These are phyloP conservation scores for Cynanchum wilfordii DNA, from an alignment of 257 asterid species.

Conservation along the genomic window DNA sequence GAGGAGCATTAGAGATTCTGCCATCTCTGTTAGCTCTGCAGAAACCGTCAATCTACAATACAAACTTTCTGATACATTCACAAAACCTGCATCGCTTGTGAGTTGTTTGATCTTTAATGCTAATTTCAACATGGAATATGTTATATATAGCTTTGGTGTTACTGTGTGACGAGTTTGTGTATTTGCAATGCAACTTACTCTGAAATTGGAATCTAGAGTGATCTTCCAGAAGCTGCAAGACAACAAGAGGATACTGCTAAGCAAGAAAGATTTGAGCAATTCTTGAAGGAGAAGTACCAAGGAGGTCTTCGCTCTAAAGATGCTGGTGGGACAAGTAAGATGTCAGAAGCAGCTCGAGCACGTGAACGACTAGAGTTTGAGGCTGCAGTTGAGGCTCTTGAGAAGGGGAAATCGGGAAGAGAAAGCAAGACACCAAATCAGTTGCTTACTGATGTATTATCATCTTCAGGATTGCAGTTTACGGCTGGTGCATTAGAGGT, in stretches of 20 bases:
- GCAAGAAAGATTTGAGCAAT: constrained; percentile 90
- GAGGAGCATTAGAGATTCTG: constrained; percentile 49
- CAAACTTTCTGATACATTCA: constrained; percentile 82
- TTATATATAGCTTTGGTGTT: background rate
- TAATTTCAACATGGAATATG: constrained; percentile 7
- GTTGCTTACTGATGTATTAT: constrained; percentile 43
- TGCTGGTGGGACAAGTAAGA: constrained; percentile 71
- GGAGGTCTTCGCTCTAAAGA: constrained; percentile 93
- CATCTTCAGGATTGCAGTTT: constrained; percentile 64
- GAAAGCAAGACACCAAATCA: constrained; percentile 44
- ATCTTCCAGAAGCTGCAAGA: constrained; percentile 43
- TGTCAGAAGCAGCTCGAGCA: constrained; percentile 98
- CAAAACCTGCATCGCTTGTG: constrained; percentile 62
- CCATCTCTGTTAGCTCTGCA: constrained; percentile 43
- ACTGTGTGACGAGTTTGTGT: background rate
- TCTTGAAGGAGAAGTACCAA: constrained; percentile 86
- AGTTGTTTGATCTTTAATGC: constrained; percentile 35
- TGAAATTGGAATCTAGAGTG: constrained; percentile 38
- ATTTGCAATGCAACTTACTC: background rate
- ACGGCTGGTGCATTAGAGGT: constrained; percentile 70
- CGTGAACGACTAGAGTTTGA: constrained; percentile 96
- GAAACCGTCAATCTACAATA: constrained; percentile 57
- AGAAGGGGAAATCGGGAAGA: constrained; percentile 47
- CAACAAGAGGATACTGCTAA: constrained; percentile 72
- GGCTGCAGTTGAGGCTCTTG: constrained; percentile 58